Evolutionary conservation across 768 basidiomycete species (phyloP).

Genomic region (Chalciporus pseudorubinellus): DNA sequence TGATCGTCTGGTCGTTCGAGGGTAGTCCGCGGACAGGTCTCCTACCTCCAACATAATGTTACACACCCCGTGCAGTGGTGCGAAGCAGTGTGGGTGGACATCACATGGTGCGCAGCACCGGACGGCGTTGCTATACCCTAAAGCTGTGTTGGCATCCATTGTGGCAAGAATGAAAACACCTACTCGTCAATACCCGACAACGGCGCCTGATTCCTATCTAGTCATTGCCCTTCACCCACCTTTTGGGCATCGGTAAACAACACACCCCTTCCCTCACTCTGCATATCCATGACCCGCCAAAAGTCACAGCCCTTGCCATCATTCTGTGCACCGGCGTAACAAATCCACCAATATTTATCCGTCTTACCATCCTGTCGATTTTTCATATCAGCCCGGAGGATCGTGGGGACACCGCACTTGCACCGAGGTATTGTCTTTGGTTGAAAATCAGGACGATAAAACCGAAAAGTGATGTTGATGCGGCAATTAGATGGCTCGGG

Average conservation of each 20-base stretch:
- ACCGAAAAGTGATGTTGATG: slow-evolving; percentile 85
- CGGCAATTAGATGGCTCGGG: slow-evolving; percentile 59
- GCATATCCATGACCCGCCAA: slow-evolving; percentile 73
- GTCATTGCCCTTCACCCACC: background rate
- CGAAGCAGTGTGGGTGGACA: background rate
- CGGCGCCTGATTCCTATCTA: background rate
- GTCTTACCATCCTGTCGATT: slow-evolving; percentile 52
- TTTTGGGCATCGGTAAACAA: slow-evolving; percentile 27
- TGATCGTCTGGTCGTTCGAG: slow-evolving; percentile 3
- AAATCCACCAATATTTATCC: slow-evolving; percentile 72
- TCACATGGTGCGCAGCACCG: background rate
- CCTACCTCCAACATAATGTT: background rate
- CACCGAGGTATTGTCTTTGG: slow-evolving; percentile 67
- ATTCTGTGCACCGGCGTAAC: slow-evolving; percentile 78
- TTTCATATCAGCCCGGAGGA: slow-evolving; percentile 79
- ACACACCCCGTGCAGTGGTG: background rate
- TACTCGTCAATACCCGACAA: background rate
- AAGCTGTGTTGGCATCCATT: slow-evolving; percentile 1
- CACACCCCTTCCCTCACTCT: slow-evolving; percentile 62
- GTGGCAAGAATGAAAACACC: background rate
- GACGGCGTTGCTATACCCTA: background rate
- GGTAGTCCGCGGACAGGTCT: background rate
- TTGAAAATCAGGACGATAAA: slow-evolving; percentile 79
- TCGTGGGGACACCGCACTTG: slow-evolving; percentile 67
- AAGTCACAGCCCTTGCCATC: slow-evolving; percentile 79